Base-by-base conservation (phyloP, 805 yeast genomes). In the Schwanniomyces pseudopolymorphus region DNA sequence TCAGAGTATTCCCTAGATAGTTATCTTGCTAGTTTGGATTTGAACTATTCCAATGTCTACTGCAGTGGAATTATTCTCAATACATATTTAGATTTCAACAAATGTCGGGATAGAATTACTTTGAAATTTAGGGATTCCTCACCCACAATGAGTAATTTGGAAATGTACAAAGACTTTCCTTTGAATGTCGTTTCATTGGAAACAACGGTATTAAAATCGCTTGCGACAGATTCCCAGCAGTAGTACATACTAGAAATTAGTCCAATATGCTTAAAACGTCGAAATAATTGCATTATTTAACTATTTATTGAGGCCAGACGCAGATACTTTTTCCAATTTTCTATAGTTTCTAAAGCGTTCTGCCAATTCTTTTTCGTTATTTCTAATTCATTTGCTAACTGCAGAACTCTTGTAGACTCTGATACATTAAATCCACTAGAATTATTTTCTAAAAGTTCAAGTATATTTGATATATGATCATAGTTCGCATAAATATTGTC, bases 341-440 rank as follows among this genome's bases (percentile, higher is more conserved):
- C 77, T 4, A 67, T 52, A 2, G 73, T 66, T 39, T 58, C 60
- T 46, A 69, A 57, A 0, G 77, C 74, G 28, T 69, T 70, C 44
- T 67, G 57, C 74, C 75, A 70, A 45, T 69, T 72, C 33, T 59
- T 54, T 13, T 59, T 58, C 41, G 70, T 60, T 17, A 51, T 49
- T 22, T 60, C 64, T 44, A 70, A 60, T 43, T 73, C 76, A n/a
- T 56, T 57, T 40, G 56, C 53, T 42, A 70, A 57, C 41, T 57
- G 57, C 28, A 54, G 49, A 33, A 63, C 46, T 14, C 51, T 47
- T 24, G 52, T 51, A 5, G 50, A 39, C 19, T 49, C 54, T 19
- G 50, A 49, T 7, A 40, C 21, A 10, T 53, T 53, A 27, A 43
- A 35, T n/a, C 48, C 48, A 14, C 37, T 27, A n/a, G 39, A 22